phyloP scores from a whole-genome alignment of 2,329 filamentous ascomycete species.

The Raffaelea deltoideospora region DNA sequence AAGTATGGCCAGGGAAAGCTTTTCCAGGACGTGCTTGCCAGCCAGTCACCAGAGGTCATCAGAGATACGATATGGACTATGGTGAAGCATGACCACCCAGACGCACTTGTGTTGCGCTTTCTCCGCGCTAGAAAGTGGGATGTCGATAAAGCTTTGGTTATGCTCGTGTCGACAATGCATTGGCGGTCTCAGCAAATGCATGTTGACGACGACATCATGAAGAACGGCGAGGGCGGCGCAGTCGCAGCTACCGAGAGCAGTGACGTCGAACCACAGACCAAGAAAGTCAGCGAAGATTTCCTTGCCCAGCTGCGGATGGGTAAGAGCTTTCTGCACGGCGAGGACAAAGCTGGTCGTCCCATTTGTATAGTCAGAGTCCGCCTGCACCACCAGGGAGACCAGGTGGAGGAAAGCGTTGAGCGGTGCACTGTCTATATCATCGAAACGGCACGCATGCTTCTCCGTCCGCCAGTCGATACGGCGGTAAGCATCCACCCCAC shows the following conservation, averaged over 20 bases:
- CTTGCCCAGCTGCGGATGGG: conserved; percentile 72
- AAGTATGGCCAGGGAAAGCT: conserved; percentile 86
- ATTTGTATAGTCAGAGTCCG: conserved; percentile 76
- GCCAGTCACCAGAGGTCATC: conserved; percentile 61
- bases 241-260: conserved; percentile 39
- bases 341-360: conserved; percentile 70
- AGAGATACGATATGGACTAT: conserved; percentile 77
- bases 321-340: conserved; percentile 83
- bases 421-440: conserved; percentile 87
- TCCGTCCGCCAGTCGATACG: conserved; percentile 72
- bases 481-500: conserved; percentile 47
- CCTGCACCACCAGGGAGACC: conserved; percentile 68
- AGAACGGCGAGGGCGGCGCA: conserved; percentile 57
- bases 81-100: conserved; percentile 90
- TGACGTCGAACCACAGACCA: conserved; percentile 42
- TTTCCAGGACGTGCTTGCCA: conserved; percentile 68
- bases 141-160: conserved; percentile 78
- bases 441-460: conserved; percentile 76
- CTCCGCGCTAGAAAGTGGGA: conserved; percentile 91
- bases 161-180: conserved; percentile 87
- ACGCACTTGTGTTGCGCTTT: conserved; percentile 69
- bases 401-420: conserved; percentile 69
- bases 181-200: conserved; percentile 76
- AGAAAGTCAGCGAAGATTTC: conserved; percentile 62
- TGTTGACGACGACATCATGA: conserved; percentile 80